Conservation (phyloP, 805 yeast species). For the Saccharomyces eubayanus region DNA sequence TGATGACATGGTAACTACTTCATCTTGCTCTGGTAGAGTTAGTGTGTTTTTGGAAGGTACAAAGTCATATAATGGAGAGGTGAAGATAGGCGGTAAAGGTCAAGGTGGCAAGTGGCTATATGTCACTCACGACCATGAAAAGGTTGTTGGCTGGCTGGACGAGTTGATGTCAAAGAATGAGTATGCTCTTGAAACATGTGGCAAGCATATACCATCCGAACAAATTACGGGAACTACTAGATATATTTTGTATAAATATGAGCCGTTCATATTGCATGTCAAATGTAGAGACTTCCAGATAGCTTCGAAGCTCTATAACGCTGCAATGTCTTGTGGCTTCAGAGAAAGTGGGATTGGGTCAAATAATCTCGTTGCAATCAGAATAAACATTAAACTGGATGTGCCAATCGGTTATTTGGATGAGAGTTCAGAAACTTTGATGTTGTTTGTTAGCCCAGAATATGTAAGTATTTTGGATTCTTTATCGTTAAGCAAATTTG, state of each 20-base stretch:
- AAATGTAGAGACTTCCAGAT: constrained; percentile 54
- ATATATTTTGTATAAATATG: constrained; percentile 66
- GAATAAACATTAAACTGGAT: constrained; percentile 61
- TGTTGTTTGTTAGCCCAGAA: constrained; percentile 41
- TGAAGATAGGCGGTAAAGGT: constrained; percentile 72
- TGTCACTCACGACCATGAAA: constrained; percentile 56
- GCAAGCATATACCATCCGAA: not conserved
- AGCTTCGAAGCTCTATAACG: constrained; percentile 55
- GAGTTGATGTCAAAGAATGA: constrained; percentile 15
- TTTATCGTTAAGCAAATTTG: constrained; percentile 54
- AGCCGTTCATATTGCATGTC: constrained; percentile 78
- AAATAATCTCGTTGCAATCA: constrained; percentile 66
- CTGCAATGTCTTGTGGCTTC: constrained; percentile 79
- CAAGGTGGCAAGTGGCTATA: constrained; percentile 78
- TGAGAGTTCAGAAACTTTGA: constrained; percentile 24
- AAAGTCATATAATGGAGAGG: constrained; percentile 31
- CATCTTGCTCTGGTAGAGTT: constrained; percentile 82
- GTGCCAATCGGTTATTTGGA: constrained; percentile 60
- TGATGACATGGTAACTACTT: constrained; percentile 69
- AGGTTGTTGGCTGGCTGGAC: constrained; percentile 44
- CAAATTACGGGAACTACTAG: constrained; percentile 32
- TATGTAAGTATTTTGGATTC: constrained; percentile 47
- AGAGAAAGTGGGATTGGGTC: constrained; percentile 82
- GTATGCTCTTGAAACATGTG: constrained; percentile 11
- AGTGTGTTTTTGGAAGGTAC: constrained; percentile 74